Conservation (phyloP, 2,329 filamentous ascomycete species). For the Blastomyces gilchristii region DNA sequence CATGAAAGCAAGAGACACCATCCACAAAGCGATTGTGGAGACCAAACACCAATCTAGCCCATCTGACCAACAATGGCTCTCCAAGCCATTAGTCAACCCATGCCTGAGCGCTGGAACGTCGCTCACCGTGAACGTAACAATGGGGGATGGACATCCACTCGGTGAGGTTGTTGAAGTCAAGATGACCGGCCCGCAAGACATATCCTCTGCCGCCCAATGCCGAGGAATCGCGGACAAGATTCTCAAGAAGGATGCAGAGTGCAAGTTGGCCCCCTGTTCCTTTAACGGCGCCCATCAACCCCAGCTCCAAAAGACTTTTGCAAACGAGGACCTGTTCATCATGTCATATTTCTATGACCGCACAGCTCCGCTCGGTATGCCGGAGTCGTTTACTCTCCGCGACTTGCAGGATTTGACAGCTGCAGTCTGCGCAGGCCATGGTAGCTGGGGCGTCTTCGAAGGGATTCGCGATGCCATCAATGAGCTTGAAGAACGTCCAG, state of each 20-base stretch:
- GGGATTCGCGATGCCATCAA: conserved; percentile 65
- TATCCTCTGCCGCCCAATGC: conserved; percentile 69
- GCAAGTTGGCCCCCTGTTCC: conserved; percentile 80
- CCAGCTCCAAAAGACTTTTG: conserved; percentile 80
- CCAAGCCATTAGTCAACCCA: conserved; percentile 64
- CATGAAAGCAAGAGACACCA: conserved; percentile 83
- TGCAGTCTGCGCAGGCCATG: conserved; percentile 71
- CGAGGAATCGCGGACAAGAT: conserved; percentile 84
- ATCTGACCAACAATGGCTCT: conserved; percentile 55
- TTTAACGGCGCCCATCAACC: conserved; percentile 98
- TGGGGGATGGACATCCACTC: conserved; percentile 56
- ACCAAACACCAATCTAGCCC: conserved; percentile 56
- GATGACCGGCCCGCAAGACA: conserved; percentile 70
- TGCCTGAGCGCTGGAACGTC: conserved; percentile 75
- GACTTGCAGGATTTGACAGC: conserved; percentile 80
- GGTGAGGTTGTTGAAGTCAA: conserved; percentile 59
- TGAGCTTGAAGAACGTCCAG: conserved; percentile 71
- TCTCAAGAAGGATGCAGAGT: conserved; percentile 73
- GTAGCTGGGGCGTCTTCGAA: conserved; percentile 69
- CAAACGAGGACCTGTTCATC: conserved; percentile 84
- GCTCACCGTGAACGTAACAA: conserved; percentile 60
- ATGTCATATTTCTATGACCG: conserved; percentile 99
- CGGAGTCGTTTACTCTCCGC: conserved; percentile 86
- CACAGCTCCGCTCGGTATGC: conserved; percentile 88
- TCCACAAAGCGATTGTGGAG: conserved; percentile 67